Base-by-base conservation (phyloP, 2,329 filamentous ascomycete genomes). In the Bertia moriformis region DNA sequence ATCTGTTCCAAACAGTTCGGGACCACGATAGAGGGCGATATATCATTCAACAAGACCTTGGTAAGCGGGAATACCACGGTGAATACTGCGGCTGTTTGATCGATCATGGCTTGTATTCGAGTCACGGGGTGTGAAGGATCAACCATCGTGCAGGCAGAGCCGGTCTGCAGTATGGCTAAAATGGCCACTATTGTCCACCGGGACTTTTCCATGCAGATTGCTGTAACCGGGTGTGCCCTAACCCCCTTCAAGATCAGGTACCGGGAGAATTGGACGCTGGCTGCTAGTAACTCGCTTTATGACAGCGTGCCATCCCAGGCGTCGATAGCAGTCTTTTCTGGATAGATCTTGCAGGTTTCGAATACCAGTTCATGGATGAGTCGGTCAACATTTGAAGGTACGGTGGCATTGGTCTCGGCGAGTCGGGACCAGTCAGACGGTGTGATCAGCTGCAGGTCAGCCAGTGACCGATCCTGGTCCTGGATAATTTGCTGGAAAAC, bases 161-260 rank as follows among this genome's bases (percentile, higher is more conserved):
- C 43, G 3, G 43, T 41, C 14, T 37, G 27, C 17, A 43, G 18
- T 49, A 51, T 33, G 52, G 46, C 7, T 40, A 24, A 39, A 42
- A 38, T 44, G 39, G 20, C 46, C 36, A 42, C 42, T 22, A 39
- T 33, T 10, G 33, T 33, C 39, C 40, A 47, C 5, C 22, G 33
- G 13, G 38, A 46, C 19, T 43, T 47, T 1, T 48, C 48, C 14
- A 49, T 50, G 13, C 48, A 52, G 37, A 50, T 50, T 20, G 49
- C 41, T 7, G 49, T 40, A 18, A 48, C 46, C 2, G 42, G 40
- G 14, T 29, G 10, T n/a, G 24, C 10, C 24, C n/a, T n/a, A 29
- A 29, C 24, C n/a, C 24, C 24, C 24, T 10, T 29, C 10, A n/a
- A 10, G 10, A 10, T 10, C 10, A 29, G 24, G 10, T 29, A n/a